These are phyloP conservation scores for Gossypium davidsonii DNA, from an alignment of 441 rosid genomes.

Conservation along the genomic window DNA sequence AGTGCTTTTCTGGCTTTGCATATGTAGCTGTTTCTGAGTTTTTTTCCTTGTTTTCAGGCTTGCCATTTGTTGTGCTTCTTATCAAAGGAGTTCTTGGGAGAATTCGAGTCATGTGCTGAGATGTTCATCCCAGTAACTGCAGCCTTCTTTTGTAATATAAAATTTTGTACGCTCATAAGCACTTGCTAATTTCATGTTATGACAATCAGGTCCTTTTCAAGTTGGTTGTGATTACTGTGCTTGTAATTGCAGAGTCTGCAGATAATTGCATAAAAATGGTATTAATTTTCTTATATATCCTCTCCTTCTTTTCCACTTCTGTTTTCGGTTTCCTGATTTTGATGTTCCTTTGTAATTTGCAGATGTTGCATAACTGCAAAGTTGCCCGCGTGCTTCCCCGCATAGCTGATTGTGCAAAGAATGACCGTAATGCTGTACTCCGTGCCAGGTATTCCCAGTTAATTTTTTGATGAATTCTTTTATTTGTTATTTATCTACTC, in stretches of 20 bases:
- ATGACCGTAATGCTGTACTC: slow-evolving; percentile 82
- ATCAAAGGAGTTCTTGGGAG: slow-evolving; percentile 92
- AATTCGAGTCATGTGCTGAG: slow-evolving; percentile 94
- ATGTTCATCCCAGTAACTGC: slow-evolving; percentile 78
- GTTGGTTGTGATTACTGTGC: slow-evolving; percentile 99
- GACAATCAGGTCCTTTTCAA: slow-evolving; percentile 96
- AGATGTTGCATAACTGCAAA: slow-evolving; percentile 96
- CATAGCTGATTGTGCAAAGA: slow-evolving; percentile 86
- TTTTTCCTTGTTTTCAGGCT: slow-evolving; percentile 45
- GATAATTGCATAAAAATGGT: slow-evolving; percentile 99
- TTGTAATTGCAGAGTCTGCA: slow-evolving; percentile 98
- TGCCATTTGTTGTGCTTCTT: slow-evolving; percentile 90
- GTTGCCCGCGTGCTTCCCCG: slow-evolving; percentile 86
- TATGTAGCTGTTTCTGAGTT: slow-evolving; percentile 18
- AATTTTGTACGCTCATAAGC: slow-evolving; percentile 14
- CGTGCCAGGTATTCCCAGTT: slow-evolving; percentile 70
- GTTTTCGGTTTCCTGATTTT: slow-evolving; percentile 13
- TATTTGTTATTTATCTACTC: slow-evolving; percentile 15
- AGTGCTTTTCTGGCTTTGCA: not conserved
- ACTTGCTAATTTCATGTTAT: slow-evolving; percentile 29
- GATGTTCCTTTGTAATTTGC: slow-evolving; percentile 11
- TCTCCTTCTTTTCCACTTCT: not conserved
- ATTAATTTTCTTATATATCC: slow-evolving; percentile 19
- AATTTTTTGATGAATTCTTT: not conserved
- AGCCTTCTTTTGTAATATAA: slow-evolving; percentile 11